Conservation (phyloP, 2,329 filamentous ascomycete species). For the Exophiala dermatitidis region DNA sequence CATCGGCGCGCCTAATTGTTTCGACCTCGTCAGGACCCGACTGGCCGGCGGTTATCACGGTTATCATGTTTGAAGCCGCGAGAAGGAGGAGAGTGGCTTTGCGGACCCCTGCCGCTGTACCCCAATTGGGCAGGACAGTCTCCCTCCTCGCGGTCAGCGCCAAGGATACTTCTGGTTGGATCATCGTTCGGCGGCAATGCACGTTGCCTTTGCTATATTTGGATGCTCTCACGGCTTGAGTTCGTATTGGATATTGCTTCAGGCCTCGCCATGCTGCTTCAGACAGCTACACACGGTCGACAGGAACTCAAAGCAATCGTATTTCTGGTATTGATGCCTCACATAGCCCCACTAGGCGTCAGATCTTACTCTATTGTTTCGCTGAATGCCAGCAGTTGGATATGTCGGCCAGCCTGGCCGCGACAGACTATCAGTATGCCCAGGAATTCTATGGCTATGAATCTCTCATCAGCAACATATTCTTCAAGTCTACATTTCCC, state of each 20-base stretch:
- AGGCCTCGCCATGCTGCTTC: neutral
- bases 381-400: slow-evolving; percentile 3
- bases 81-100: slow-evolving; percentile 10
- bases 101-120: slow-evolving; percentile 1
- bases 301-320: neutral
- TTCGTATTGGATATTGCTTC: neutral
- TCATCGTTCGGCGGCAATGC: neutral
- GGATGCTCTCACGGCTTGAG: neutral
- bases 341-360: slow-evolving; percentile 8
- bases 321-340: neutral
- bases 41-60: neutral
- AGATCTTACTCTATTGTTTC: slow-evolving; percentile 14
- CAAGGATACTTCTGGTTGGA: neutral
- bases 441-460: slow-evolving; percentile 5
- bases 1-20: no score
- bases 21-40: neutral
- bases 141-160: slow-evolving; percentile 5
- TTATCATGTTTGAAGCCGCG: no score
- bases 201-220: neutral
- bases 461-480: neutral
- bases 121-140: slow-evolving; percentile 5
- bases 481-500: no score
- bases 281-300: neutral
- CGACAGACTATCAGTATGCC: neutral
- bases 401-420: slow-evolving; percentile 12